Base-by-base conservation (phyloP, 176 grass and related monocot species). In the Musa schizocarpa region DNA sequence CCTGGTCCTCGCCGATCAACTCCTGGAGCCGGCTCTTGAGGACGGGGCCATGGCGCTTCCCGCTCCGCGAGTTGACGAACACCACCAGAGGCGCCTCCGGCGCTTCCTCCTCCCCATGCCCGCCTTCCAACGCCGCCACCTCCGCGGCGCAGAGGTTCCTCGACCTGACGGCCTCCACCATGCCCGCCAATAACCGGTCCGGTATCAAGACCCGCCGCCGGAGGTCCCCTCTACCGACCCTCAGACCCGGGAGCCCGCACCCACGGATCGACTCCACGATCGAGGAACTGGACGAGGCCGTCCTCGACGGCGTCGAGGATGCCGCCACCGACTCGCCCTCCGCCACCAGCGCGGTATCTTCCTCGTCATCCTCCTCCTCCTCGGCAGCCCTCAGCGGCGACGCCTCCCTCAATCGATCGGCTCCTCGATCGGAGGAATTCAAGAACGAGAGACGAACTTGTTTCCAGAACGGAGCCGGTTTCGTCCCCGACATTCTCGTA, bases 11-110 rank as follows among this genome's bases (percentile, higher is more conserved):
- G 23, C 90, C 90, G 65, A 93, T 91, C 77, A 98, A 83, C 24
- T 89, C 86, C 83, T 98, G 84, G 62, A 93, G 83, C 77, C 90
- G 85, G 71, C 85, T 68, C 77, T 93, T 98, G 70, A 98, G 83
- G 85, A 98, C 77, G 29, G 88, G 84, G 4, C 95, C 95, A 53
- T 89, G 86, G 43, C 88, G 90, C 0, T 88, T 90, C n/a, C 94
- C 94, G 50, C 94, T 98, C 22, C 85, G 88, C 62, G 88, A 92
- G 81, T 98, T 98, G 62, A 98, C 82, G 77, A 98, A 93, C 1
- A 89, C 90, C 50, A 98, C 59, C 23, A 98, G 77, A 13, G 94
- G 94, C 26, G 80, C 79, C 79, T 93, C 88, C 16, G 88, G 82
- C 58, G 59, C 20, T 9, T 81, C 81, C 80, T 93, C 90, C 14